phyloP scores from a whole-genome alignment of 2,329 filamentous ascomycete genomes.

The Thelonectria olida region DNA sequence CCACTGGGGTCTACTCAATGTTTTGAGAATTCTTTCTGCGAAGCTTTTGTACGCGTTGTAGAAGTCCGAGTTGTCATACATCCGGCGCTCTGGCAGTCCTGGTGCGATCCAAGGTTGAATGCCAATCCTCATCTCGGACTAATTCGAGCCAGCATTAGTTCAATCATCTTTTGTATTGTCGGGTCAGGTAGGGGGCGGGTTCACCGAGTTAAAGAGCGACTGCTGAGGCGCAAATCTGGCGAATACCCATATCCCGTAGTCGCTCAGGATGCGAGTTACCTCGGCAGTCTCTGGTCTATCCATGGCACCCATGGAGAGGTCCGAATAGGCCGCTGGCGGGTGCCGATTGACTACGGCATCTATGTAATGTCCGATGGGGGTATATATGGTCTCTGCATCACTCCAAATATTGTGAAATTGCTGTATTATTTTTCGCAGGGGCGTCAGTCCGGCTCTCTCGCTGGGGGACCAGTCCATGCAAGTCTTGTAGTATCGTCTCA shows the following conservation, averaged over 20 bases:
- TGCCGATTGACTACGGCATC: not conserved
- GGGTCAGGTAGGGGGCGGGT: not conserved
- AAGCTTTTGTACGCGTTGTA: not conserved
- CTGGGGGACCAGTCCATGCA: not conserved
- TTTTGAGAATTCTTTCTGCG: not conserved
- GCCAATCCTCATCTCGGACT: constrained; percentile 19
- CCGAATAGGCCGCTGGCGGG: not conserved
- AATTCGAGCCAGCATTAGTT: not conserved
- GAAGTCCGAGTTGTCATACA: constrained; percentile 1
- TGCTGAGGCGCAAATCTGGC: constrained; percentile 20
- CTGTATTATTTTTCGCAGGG: constrained; percentile 12
- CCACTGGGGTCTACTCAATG: not conserved
- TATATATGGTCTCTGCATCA: constrained; percentile 1
- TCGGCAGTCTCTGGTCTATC: constrained; percentile 16
- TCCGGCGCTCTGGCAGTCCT: constrained; percentile 10
- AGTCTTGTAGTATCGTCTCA: constrained; percentile 14
- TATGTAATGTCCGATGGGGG: not conserved
- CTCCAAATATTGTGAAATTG: constrained; percentile 14
- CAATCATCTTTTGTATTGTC: not conserved
- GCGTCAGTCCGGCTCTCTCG: not conserved
- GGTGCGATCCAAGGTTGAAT: constrained; percentile 12
- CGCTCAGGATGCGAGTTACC: constrained; percentile 3
- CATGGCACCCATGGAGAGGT: not conserved
- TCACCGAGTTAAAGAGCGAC: constrained; percentile 25
- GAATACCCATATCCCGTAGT: constrained; percentile 20